phyloP scores from a whole-genome alignment of 2,329 filamentous ascomycete species.

The Elsinoe batatas region DNA sequence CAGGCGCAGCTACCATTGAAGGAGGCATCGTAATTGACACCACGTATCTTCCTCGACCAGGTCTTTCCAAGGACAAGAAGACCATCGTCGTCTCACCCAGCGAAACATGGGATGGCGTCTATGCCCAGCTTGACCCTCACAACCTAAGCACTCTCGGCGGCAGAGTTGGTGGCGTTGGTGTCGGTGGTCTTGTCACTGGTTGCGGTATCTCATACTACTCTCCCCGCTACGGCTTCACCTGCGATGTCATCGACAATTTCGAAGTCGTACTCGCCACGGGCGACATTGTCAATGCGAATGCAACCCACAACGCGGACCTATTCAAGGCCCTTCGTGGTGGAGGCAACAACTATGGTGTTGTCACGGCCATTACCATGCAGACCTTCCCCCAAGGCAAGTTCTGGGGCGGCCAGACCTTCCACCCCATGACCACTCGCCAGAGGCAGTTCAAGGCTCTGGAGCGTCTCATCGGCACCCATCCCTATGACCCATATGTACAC shows the following conservation, averaged over 20 bases:
- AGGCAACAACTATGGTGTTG: constrained; percentile 38
- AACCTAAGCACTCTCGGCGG: constrained; percentile 13
- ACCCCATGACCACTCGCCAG: constrained; percentile 16
- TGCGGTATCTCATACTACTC: constrained; percentile 26
- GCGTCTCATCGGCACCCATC: constrained; percentile 12
- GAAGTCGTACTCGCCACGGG: constrained; percentile 24
- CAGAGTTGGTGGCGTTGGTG: constrained; percentile 19
- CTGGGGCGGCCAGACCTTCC: constrained; percentile 20
- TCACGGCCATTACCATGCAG: constrained; percentile 34
- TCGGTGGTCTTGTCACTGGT: constrained; percentile 23
- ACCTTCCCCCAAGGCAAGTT: constrained; percentile 19
- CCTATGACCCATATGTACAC: constrained; percentile 20
- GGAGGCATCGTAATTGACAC: constrained; percentile 12
- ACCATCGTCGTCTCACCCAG: constrained; percentile 12
- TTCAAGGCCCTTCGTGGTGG: constrained; percentile 42
- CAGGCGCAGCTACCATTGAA: constrained; percentile 13
- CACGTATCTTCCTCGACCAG: constrained; percentile 1
- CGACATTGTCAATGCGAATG: constrained; percentile 30
- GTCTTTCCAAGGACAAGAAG: constrained; percentile 11
- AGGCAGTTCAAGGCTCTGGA: constrained; percentile 17
- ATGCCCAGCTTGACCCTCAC: constrained; percentile 7
- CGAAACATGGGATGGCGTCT: constrained; percentile 12
- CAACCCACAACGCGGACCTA: constrained; percentile 37
- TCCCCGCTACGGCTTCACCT: constrained; percentile 21
- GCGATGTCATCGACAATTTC: constrained; percentile 23